Evolutionary conservation across 176 grass and related monocot genomes (phyloP).

Genomic region (Zoysia pacifica): DNA sequence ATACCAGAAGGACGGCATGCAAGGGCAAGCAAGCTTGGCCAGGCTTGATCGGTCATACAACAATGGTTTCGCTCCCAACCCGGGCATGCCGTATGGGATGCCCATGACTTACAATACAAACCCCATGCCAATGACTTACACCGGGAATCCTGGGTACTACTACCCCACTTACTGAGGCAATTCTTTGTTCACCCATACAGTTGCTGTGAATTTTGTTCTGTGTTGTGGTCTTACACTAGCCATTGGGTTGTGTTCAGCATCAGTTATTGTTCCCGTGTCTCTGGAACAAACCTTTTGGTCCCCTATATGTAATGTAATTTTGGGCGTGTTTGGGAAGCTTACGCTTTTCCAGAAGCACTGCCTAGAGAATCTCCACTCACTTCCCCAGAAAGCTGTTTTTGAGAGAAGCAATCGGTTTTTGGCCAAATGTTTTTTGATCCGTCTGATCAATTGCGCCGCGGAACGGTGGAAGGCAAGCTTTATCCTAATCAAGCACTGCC

Average conservation of each 20-base stretch:
- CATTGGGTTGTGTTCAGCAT: slow-evolving; percentile 58
- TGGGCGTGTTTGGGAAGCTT: neutral
- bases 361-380: too few relatives aligned
- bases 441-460: too few relatives aligned
- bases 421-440: too few relatives aligned
- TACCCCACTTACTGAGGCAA: slow-evolving; percentile 75
- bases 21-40: slow-evolving; percentile 67
- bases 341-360: too few relatives aligned
- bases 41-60: slow-evolving; percentile 62
- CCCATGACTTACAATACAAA: slow-evolving; percentile 51
- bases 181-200: slow-evolving; percentile 51
- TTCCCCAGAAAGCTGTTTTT: too few relatives aligned
- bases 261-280: slow-evolving; percentile 47
- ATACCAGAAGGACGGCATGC: slow-evolving; percentile 86
- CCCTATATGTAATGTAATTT: slow-evolving; percentile 63
- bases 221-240: slow-evolving; percentile 49
- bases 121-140: slow-evolving; percentile 59
- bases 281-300: slow-evolving; percentile 69
- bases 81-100: slow-evolving; percentile 80
- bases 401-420: too few relatives aligned
- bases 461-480: too few relatives aligned
- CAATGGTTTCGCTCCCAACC: slow-evolving; percentile 55
- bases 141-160: slow-evolving; percentile 61
- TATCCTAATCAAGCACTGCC: too few relatives aligned
- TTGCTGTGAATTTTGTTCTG: slow-evolving; percentile 74